Base-by-base conservation (phyloP, 352 stramenopile genomes). In the Phytophthora hibernalis region DNA sequence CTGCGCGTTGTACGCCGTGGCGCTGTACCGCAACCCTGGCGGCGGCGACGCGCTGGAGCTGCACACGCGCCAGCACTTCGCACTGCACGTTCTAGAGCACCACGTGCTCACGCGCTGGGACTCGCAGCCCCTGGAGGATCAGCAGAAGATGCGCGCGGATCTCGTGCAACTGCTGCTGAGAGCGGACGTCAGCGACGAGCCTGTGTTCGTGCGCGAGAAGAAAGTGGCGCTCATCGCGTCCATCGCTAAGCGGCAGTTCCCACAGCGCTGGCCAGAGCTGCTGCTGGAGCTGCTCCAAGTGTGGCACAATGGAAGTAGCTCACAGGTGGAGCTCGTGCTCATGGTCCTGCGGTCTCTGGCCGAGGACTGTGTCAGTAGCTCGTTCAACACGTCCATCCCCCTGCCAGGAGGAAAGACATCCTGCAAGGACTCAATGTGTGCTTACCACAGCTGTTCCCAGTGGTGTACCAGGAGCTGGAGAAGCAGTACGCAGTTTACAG, bases 351-450 rank as follows among this genome's bases (percentile, higher is more conserved):
- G 86, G 6, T 94, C 84, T 20, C 67, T 94, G 33, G 83, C 86
- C 0, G 86, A 94, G 59, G 86, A 94, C 69, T 94, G 86, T 38
- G 83, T 91, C 51, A 94, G 79, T 54, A 91, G 76, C 56, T 85
- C 64, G 28, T 94, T 94, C 67, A 94, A 92, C 70, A 85, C 80
- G 57, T 87, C 79, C 12, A 91, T 94, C 56, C 83, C 86, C 82
- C 86, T 8, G 74, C 82, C 6, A 73, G 86, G 15, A 81, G 86
- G 47, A 94, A 94, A 31, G 83, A 94, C 45, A 91, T 94, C 35
- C 49, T 94, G 8, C 86, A 94, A 54, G 86, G 86, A 10, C 67
- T 94, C 1, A 92, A 94, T 59, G 83, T 67, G n/a, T 89, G 80
- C 40, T 54, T 94, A 6, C 77, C 81, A 24, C 70, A 90, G 59